Percentiles rank a stretch among this genome's conserved stretches.
These are phyloP conservation scores for Gossypium longicalyx DNA, from an alignment of 345 rosid genomes.

Conservation along the genomic window DNA sequence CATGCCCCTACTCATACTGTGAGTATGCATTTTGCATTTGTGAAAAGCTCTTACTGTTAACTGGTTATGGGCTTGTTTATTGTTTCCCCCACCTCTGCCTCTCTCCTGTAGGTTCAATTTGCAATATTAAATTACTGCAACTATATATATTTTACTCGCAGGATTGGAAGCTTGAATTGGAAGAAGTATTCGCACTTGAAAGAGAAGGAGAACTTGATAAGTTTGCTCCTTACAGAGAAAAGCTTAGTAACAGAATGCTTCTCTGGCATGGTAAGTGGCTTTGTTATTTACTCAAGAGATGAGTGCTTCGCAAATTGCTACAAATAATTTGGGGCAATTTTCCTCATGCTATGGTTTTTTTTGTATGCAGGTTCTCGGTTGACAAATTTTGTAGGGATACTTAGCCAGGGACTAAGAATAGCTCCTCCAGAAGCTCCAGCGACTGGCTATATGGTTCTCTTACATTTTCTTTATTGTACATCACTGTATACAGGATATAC, in stretches of 20 bases:
- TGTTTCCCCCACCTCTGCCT: background rate
- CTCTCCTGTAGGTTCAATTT: background rate
- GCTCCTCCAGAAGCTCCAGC: conserved; percentile 99
- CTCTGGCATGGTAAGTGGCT: conserved; percentile 79
- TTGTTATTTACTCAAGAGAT: background rate
- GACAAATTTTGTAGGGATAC: conserved; percentile 91
- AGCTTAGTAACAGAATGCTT: conserved; percentile 80
- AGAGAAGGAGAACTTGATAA: conserved; percentile 86
- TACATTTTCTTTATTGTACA: conserved; percentile 15
- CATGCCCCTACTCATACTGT: conserved; percentile 96
- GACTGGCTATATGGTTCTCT: conserved; percentile 91
- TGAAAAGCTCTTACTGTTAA: background rate
- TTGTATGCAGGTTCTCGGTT: conserved; percentile 72
- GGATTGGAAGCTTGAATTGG: conserved; percentile 92
- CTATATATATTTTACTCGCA: conserved; percentile 20
- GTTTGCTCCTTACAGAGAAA: conserved; percentile 63
- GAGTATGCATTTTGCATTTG: conserved; percentile 20
- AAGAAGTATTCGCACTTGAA: conserved; percentile 85
- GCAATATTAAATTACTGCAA: conserved; percentile 1
- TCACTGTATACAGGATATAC: background rate
- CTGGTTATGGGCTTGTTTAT: background rate
- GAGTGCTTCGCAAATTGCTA: background rate
- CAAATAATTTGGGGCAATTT: background rate
- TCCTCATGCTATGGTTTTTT: background rate
- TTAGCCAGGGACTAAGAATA: conserved; percentile 93